Base-by-base conservation (phyloP, 1,284 basidiomycete genomes). In the Irpex rosettiformis region DNA sequence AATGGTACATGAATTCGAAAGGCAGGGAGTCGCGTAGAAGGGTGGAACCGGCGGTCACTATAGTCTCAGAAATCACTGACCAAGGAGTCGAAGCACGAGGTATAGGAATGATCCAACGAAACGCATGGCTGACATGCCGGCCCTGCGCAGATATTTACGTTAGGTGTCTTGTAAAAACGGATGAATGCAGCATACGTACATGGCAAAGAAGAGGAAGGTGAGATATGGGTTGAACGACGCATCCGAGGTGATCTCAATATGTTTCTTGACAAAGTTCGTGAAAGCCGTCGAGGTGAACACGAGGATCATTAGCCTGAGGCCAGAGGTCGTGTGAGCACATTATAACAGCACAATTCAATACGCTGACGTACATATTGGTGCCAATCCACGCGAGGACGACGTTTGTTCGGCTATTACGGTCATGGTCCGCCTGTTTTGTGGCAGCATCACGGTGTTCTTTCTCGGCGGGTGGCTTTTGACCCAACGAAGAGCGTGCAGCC, bases 341-440 rank as follows among this genome's bases (percentile, higher is more conserved):
- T 60, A 57, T 51, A n/a, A 55, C 21, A 33, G 49, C 58, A 54
- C 22, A 59, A 7, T 56, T 28, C 53, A 43, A 54, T 54, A n/a
- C 54, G 60, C 57, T 43, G 48, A 75, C 82, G 58, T 70, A 81
- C 88, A 94, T 89, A 74, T 95, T 96, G 3, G 86, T 86, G 37
- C 89, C 91, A 53, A 94, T 81, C 89, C 92, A 95, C 3, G 88
- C 79, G 10, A 95, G 81, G 21, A 95, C 91, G 53, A 93, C 88
- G 70, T 94, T 90, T 21, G 93, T 93, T 57, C 89, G 77, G 67
- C 86, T 90, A 74, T 88, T 93, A 64, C 88, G 82, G 72, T 91
- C 89, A 66, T 86, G 86, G 74, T 96, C 94, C n/a, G 85, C 82
- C 66, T 94, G 89, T 75, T 95, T 96, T 29, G 92, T 93, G 51